These are phyloP conservation scores for Pelargonium fulgidum DNA, from an alignment of 441 rosid species.

Conservation along the genomic window DNA sequence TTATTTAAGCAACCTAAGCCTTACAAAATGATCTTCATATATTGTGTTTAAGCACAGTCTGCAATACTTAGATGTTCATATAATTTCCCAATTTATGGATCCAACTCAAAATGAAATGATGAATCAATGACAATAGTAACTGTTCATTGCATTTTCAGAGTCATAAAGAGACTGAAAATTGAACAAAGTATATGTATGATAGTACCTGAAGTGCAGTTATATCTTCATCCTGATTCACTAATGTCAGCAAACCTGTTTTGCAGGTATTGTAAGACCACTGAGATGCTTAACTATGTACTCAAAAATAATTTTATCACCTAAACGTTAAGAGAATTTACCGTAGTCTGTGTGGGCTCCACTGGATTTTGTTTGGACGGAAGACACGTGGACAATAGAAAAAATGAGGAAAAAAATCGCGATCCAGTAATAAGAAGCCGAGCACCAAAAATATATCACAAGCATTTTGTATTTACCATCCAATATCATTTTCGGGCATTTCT, in stretches of 20 bases:
- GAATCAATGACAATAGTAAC: background rate
- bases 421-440: constrained; percentile 11
- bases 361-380: constrained; percentile 18
- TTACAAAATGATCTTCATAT: background rate
- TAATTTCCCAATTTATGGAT: background rate
- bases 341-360: constrained; percentile 88
- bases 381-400: constrained; percentile 10
- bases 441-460: constrained; percentile 6
- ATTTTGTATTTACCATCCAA: constrained; percentile 57
- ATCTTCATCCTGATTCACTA: constrained; percentile 86
- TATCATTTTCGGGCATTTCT: constrained; percentile 36
- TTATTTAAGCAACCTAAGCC: background rate
- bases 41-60: background rate
- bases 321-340: constrained; percentile 37
- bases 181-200: background rate
- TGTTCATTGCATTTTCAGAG: background rate
- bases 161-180: background rate
- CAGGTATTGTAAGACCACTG: constrained; percentile 4
- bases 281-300: constrained; percentile 8
- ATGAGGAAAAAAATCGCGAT: constrained; percentile 1
- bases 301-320: background rate
- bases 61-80: background rate
- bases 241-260: constrained; percentile 58
- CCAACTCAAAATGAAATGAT: background rate
- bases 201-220: constrained; percentile 80